Evolutionary conservation across 2,329 filamentous ascomycete genomes (phyloP), one percentile per base, ranked within the genome.

Genomic region (Claviceps humidiphila): DNA sequence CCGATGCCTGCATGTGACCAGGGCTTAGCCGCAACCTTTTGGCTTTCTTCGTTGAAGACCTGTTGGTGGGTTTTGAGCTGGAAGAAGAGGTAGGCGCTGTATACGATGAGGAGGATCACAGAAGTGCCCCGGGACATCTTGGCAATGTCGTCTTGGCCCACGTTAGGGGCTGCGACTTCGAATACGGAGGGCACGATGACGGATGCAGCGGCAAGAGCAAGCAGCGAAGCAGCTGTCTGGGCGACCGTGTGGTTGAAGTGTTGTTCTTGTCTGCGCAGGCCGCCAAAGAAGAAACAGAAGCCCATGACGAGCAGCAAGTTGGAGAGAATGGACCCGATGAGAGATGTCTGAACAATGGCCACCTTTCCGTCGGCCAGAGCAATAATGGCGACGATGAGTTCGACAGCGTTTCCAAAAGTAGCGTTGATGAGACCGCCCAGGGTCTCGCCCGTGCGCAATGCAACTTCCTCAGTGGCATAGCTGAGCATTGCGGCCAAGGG

Each of bases 141-240:
- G 13, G 80, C 78, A 13, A 87, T 80, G 3, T 79, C 76, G 5
- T 58, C 53, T 24, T 64, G 59, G 1, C 65, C 60, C 1, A 74
- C 72, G 34, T 68, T 63, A 14, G 26, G 34, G 47, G 68, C 70
- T 16, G 70, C 68, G 14, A 74, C 70, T 56, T 87, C 78, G 64
- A 95, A 95, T 5, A 91, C 88, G 5, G 89, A 95, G 0, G 91
- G 91, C 26, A 96, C 89, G 58, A 96, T 91, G 58, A 95, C 74
- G 60, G 82, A 85, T 49, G 83, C 84, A 40, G 94, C 86, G 14
- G 86, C 84, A 20, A 95, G 74, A 13, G 87, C 84, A 20, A 95
- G 77, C 50, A 95, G 71, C 61, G 85, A 89, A 14, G 89, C 83
- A 3, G 89, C 87, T 0, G 90, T 95, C 66, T 95, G 89, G 0